A percentile compares a stretch with the other conserved stretches of the same genome.
phyloP scores from a whole-genome alignment of 2,329 filamentous ascomycete genomes.

The Fusarium anguioides region DNA sequence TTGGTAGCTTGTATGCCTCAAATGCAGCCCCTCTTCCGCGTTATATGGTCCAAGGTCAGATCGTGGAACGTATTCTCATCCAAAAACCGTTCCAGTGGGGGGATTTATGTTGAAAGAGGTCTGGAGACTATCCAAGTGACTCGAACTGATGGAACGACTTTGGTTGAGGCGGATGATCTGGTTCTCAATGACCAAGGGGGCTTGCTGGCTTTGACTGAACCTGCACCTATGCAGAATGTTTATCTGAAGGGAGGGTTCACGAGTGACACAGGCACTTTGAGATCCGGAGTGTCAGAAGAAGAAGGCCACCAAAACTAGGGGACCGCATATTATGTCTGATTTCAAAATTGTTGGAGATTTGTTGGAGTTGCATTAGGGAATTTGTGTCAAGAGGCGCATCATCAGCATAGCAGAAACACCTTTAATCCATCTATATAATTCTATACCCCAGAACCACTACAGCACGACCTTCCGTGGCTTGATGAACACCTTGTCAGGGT shows the following conservation, averaged over 20 bases:
- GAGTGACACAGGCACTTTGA: not conserved
- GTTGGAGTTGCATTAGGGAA: rapidly evolving
- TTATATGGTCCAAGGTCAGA: not conserved
- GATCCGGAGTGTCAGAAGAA: not conserved
- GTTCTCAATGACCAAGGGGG: not conserved
- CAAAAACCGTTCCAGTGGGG: not conserved
- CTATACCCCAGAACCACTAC: rapidly evolving
- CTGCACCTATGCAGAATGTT: rapidly evolving
- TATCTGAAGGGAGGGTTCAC: not conserved
- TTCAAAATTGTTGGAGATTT: rapidly evolving
- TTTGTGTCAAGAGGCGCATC: not conserved
- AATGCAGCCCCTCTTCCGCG: not conserved
- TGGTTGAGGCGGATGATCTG: not conserved
- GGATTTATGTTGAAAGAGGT: constrained; percentile 1
- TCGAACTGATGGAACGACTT: not conserved
- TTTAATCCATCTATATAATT: not conserved
- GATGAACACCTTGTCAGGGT: constrained; percentile 8
- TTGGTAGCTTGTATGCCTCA: constrained; percentile 10
- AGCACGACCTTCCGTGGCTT: not conserved
- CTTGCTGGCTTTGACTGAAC: not conserved
- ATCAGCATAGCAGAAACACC: not conserved
- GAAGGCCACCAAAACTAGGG: rapidly evolving
- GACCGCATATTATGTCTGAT: too few relatives aligned
- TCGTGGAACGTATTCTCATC: not conserved
- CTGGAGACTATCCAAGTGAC: not conserved